Base-by-base conservation (phyloP, 352 stramenopile species). In the Globisporangium sylvaticum region DNA sequence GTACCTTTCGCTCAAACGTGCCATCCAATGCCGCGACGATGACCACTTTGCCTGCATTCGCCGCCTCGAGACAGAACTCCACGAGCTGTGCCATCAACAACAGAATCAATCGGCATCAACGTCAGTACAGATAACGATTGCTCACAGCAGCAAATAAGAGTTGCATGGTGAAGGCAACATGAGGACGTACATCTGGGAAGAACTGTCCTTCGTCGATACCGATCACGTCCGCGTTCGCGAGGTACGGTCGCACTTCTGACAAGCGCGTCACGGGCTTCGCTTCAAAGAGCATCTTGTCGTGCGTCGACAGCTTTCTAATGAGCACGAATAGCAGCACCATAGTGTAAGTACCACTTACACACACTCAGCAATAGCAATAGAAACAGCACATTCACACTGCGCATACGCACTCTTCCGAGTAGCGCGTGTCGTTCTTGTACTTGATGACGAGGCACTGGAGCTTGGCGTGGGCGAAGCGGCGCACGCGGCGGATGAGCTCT, bases 181-280 rank as follows among this genome's bases (percentile, higher is more conserved):
- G n/a, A 25, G 27, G 12, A 50, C 77, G 55, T 75, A 91, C 82
- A 32, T 95, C 88, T 4, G 82, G 78, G 70, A 93, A 94, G 72
- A 95, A 95, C 71, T 95, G 88, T 58, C 84, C 88, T 71, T 95
- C 88, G 59, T 95, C 88, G 59, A 95, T 92, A 55, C 83, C 86
- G 60, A 95, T 93, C 37, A 95, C 88, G 64, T 95, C 86, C 64
- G 79, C 88, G n/a, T 89, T 77, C 37, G 84, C 63, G 57, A 91
- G 75, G 44, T 76, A 75, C 31, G 80, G 65, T 25, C 80, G 78
- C 61, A 90, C 79, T 65, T 92, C 81, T 2, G 70, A 71, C 9
- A 91, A 62, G 1, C 71, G 75, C 56, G 85, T 77, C 63, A 92
- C 82, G 1, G 87, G 76, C 66, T 80, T 83, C 20, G 84, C 83